A percentile compares a stretch with the other conserved stretches of the same genome.
These are phyloP conservation scores for Pharus latifolius DNA, from an alignment of 176 grass and related monocot species.

Conservation along the genomic window DNA sequence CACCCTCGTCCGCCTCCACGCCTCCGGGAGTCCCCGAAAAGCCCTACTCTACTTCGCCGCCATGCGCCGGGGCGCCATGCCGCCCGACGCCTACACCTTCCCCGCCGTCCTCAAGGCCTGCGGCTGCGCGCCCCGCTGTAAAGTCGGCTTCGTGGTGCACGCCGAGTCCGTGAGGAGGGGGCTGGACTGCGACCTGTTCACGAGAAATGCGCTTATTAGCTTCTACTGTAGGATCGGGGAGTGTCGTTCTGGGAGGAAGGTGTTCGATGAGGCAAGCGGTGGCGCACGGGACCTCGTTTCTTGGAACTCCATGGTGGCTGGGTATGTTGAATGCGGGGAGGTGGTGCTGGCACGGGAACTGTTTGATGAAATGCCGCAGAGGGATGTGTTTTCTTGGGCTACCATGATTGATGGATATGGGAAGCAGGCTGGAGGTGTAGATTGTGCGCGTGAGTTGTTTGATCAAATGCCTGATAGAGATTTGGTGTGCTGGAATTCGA, in stretches of 20 bases:
- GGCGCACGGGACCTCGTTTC: constrained; percentile 37
- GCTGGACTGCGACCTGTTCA: constrained; percentile 26
- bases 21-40: background rate
- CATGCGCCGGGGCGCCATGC: constrained; percentile 29
- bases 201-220: constrained; percentile 40
- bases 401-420: constrained; percentile 50
- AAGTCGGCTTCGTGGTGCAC: constrained; percentile 27
- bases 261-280: constrained; percentile 30
- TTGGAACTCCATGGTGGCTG: constrained; percentile 64
- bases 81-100: constrained; percentile 57
- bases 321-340: constrained; percentile 34
- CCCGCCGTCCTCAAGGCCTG: constrained; percentile 57
- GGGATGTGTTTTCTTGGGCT: constrained; percentile 53
- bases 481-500: constrained; percentile 66
- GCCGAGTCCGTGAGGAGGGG: constrained; percentile 39
- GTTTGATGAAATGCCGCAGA: constrained; percentile 47
- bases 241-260: constrained; percentile 30
- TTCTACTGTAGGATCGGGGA: constrained; percentile 45
- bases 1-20: constrained; percentile 45
- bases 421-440: constrained; percentile 32
- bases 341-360: constrained; percentile 31
- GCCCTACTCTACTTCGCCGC: constrained; percentile 36
- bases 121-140: constrained; percentile 2
- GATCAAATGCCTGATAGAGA: constrained; percentile 45
- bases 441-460: constrained; percentile 47